Base-by-base conservation (phyloP, 1,139 yeast species). In the Sporopachydermia cereana region DNA sequence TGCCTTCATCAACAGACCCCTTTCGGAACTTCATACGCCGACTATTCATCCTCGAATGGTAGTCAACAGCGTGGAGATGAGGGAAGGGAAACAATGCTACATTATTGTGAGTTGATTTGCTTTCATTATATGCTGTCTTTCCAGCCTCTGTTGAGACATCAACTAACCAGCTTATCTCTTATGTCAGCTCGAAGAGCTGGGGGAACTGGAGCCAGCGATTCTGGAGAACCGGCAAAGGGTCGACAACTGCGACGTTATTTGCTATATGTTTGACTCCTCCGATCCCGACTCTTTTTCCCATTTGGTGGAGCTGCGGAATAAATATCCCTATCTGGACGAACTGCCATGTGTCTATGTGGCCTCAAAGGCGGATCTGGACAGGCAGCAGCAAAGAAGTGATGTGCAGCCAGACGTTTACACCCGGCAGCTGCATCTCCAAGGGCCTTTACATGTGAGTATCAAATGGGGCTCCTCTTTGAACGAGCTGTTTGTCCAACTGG, bases 1-100 rank as follows among this genome's bases (percentile, higher is more conserved):
- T 54, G 80, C 89, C 52, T 91, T 91, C 57, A 64, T 91, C 42
- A 83, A 83, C 20, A 76, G 94, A 22, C 72, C 79, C 2, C 83
- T 79, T 55, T 74, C 84, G 46, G 88, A 79, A 21, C 59, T 68
- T 0, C 84, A 89, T 58, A 76, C 85, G 2, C 96, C 96, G 0
- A 85, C 96, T 0, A 79, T 85, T 21, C 76, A 76, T 48, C 89
- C 95, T 1, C 69, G 83, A 43, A 71, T 84, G 1, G 94, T 86
- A 12, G 96, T 88, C 1, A 91, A 91, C 57, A 89, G 93, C 56
- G 88, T 91, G n/a, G 98, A 91, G 59, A 66, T 89, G 56, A 79
- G 83, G 46, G 97, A 97, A 1, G 97, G 97, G 1, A 89, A 86
- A 57, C 98, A 91, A 60, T 88, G 95, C 59, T 91, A 91, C 57